phyloP scores from a whole-genome alignment of 331 rosid species.

The Pyrus hybrid region DNA sequence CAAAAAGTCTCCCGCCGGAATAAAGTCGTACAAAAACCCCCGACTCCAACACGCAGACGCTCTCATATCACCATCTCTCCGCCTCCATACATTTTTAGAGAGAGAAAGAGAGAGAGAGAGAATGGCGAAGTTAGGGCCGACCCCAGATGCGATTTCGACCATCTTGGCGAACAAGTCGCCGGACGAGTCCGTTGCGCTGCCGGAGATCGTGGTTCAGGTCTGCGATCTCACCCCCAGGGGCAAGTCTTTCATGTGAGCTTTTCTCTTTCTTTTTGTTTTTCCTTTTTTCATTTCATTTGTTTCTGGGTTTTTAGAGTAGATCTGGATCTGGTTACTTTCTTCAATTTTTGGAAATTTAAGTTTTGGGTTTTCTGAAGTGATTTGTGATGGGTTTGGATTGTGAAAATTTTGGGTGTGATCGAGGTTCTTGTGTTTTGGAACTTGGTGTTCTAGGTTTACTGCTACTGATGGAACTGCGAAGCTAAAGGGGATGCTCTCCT shows the following conservation, averaged over 20 bases:
- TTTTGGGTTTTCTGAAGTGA: not conserved
- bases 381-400: not conserved
- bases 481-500: conserved; percentile 54
- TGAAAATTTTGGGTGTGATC: not conserved
- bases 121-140: conserved; percentile 43
- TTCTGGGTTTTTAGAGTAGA: not conserved
- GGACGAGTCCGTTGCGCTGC: conserved; percentile 41
- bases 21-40: not conserved
- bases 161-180: conserved; percentile 55
- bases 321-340: not conserved
- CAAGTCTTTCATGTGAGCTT: conserved; percentile 51
- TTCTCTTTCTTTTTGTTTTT: not conserved
- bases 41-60: not conserved
- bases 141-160: conserved; percentile 45
- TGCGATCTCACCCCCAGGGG: conserved; percentile 56
- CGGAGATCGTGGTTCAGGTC: conserved; percentile 63
- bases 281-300: not conserved
- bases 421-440: not conserved
- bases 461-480: conserved; percentile 75
- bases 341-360: not conserved
- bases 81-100: not conserved
- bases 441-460: conserved; percentile 37
- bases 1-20: conserved; percentile 8
- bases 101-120: not conserved
- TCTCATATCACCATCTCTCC: not conserved